Conservation (phyloP, 768 basidiomycete species). For the Pisolithus marmoratus region DNA sequence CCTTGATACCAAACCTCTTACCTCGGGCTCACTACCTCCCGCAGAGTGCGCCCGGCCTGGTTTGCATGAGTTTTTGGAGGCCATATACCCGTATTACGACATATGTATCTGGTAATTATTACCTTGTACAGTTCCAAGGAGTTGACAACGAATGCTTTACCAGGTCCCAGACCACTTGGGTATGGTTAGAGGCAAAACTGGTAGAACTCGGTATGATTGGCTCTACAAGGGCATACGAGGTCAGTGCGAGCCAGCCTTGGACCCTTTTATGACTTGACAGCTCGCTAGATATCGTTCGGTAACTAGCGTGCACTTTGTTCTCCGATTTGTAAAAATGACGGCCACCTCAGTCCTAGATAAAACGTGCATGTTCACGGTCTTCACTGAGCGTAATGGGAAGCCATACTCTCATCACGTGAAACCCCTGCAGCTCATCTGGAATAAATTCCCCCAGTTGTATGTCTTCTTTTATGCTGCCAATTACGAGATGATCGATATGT, state of each 20-base stretch:
- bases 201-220: constrained; percentile 85
- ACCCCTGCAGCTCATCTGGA: constrained; percentile 82
- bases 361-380: constrained; percentile 85
- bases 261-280: constrained; percentile 1
- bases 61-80: constrained; percentile 79
- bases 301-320: constrained; percentile 2
- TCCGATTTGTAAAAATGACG: neutral
- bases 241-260: constrained; percentile 15
- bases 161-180: constrained; percentile 84
- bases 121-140: neutral
- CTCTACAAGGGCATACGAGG: constrained; percentile 63
- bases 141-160: neutral
- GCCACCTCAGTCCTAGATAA: constrained; percentile 69
- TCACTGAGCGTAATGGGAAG: constrained; percentile 65
- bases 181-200: constrained; percentile 85
- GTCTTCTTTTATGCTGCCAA: constrained; percentile 6
- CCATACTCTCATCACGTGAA: constrained; percentile 80
- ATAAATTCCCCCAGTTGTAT: constrained; percentile 76
- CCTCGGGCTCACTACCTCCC: constrained; percentile 75
- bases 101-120: constrained; percentile 73
- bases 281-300: constrained; percentile 58
- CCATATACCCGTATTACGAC: constrained; percentile 78
- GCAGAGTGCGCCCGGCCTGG: constrained; percentile 78
- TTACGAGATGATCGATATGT: neutral
- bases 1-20: constrained; percentile 78